Base-by-base conservation (phyloP, 495 filamentous ascomycete genomes). In the Penicillium parvum region DNA sequence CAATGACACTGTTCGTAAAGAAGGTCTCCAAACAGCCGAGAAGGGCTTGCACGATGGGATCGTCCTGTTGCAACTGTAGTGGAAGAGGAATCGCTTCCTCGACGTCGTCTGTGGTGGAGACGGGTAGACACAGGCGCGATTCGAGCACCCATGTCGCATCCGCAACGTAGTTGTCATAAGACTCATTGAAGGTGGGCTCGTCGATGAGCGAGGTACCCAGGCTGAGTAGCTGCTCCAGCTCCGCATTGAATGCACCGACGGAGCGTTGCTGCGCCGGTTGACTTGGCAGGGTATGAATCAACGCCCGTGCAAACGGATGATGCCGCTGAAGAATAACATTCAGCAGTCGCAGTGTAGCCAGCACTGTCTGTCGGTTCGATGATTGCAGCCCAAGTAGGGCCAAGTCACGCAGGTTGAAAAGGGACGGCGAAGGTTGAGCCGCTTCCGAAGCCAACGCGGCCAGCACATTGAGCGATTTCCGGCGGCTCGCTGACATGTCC, bases 331-430 rank as follows among this genome's bases (percentile, higher is more conserved):
- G 73, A 44, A 97, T 84, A 20, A 87, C 82, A 20, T 86, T 85
- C 15, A 91, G 71, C 3, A 99, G 76, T 37, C 88, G 86, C 12
- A 99, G 69, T 3, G 91, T 95, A 16, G 90, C 86, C 38, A 86
- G 79, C 11, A 95, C 81, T 4, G 92, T 97, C 53, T 96, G 90
- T 25, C 85, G 77, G 53, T 89, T 95, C 19, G 73, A 72, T 4
- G 94, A 97, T 47, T 78, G 72, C n/a, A 96, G 72, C 55, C 90
- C 91, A 10, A 85, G 80, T 2, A 90, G 72, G 21, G 92, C 80
- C n/a, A 99, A 74, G 65, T 97, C 92, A 32, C 89, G 84, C 25
- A 98, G 71, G 55, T 91, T 97, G 69, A 96, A 96, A 2, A 98
- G 74, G 23, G 85, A 78, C 6, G 92, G 94, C 6, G 88, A 88